A percentile compares a stretch with the other conserved stretches of the same genome.
Evolutionary conservation across 192 early-diverging fungal genomes (phyloP).

Genomic region (Funneliformis mosseae): DNA sequence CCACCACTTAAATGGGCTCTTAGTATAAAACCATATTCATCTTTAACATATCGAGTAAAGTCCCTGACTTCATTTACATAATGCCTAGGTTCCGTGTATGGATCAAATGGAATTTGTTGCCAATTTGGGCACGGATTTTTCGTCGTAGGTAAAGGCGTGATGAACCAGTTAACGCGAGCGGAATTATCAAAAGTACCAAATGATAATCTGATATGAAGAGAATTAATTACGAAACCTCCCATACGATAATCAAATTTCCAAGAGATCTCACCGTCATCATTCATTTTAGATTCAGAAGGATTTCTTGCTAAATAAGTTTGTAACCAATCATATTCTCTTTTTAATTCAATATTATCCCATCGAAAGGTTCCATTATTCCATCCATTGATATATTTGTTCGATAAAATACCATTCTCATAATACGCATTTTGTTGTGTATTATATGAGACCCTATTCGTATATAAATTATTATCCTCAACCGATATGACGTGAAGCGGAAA

Average conservation of each 20-base stretch:
- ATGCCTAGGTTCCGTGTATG: not conserved
- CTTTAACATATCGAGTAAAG: not conserved
- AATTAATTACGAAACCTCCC: not conserved
- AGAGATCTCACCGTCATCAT: not conserved
- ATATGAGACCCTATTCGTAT: not conserved
- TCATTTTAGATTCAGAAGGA: not conserved
- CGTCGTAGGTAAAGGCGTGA: not conserved
- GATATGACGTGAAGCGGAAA: not conserved
- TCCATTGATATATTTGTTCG: not conserved
- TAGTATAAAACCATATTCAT: conserved; percentile 10
- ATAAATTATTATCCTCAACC: not conserved
- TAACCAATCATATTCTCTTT: not conserved
- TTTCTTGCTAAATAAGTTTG: not conserved
- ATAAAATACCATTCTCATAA: not conserved
- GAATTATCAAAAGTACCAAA: not conserved
- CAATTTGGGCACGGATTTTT: not conserved
- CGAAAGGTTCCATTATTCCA: not conserved
- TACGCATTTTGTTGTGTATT: not conserved
- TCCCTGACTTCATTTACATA: not conserved
- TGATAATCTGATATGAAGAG: not conserved
- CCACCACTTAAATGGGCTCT: not conserved
- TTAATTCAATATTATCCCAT: not conserved
- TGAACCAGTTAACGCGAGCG: not conserved
- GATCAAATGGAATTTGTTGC: not conserved
- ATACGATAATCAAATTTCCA: not conserved